Percentiles rank a stretch among this genome's conserved stretches.
These are phyloP conservation scores for Rusavskia elegans DNA, from an alignment of 495 filamentous ascomycete species.

Conservation along the genomic window DNA sequence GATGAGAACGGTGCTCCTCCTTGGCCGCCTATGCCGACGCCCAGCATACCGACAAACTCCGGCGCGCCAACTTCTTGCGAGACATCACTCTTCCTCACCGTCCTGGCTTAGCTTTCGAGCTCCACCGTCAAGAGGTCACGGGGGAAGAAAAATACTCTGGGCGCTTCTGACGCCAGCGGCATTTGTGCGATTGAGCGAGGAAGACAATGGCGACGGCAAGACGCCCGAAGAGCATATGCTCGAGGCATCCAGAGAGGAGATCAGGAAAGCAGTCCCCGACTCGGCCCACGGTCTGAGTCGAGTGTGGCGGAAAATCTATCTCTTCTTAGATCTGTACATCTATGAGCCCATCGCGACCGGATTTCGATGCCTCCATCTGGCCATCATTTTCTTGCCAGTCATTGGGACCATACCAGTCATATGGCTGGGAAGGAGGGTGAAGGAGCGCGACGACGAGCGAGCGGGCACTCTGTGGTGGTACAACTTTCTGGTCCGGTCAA, in stretches of 20 bases:
- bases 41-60: conserved; percentile 13
- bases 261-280: conserved; percentile 46
- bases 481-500: conserved; percentile 64
- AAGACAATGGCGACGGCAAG: conserved; percentile 42
- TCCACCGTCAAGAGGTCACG: conserved; percentile 13
- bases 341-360: conserved; percentile 83
- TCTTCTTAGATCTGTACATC: conserved; percentile 55
- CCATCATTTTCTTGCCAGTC: conserved; percentile 82
- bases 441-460: conserved; percentile 50
- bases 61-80: conserved; percentile 11
- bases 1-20: conserved; percentile 38
- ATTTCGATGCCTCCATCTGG: conserved; percentile 66
- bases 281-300: conserved; percentile 39
- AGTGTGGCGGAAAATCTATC: conserved; percentile 34
- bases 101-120: conserved; percentile 1
- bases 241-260: conserved; percentile 58
- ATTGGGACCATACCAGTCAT: conserved; percentile 63
- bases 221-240: conserved; percentile 78
- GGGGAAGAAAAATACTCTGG: conserved; percentile 14
- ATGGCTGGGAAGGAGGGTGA: conserved; percentile 52
- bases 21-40: conserved; percentile 37
- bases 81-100: conserved; percentile 10
- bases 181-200: conserved; percentile 58
- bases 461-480: conserved; percentile 92
- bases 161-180: conserved; percentile 41